Conservation (phyloP, 2,329 filamentous ascomycete genomes). For the Ramularia collo-cygni region DNA sequence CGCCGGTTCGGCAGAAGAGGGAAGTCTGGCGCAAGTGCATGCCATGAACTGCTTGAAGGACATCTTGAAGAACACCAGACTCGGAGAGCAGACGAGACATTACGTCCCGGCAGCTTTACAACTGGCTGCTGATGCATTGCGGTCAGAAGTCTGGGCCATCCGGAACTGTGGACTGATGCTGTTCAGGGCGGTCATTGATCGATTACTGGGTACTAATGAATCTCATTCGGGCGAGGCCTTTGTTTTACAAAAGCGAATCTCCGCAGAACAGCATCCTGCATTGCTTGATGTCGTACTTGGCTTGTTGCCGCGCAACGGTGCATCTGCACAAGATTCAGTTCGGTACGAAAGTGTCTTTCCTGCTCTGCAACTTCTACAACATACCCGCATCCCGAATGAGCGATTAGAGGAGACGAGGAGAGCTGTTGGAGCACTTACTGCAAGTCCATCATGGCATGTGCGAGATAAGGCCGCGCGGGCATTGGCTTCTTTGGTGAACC, state of each 20-base stretch:
- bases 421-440: conserved; percentile 56
- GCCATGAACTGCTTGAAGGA: conserved; percentile 91
- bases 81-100: conserved; percentile 65
- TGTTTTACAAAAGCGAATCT: conserved; percentile 48
- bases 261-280: conserved; percentile 62
- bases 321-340: conserved; percentile 5
- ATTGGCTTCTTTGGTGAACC: conserved; percentile 36
- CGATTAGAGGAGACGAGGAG: conserved; percentile 50
- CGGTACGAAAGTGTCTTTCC: conserved; percentile 66
- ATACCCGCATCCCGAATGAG: conserved; percentile 58
- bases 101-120: conserved; percentile 68
- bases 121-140: conserved; percentile 73
- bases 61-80: conserved; percentile 74
- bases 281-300: conserved; percentile 58
- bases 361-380: conserved; percentile 71
- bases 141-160: conserved; percentile 83
- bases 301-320: conserved; percentile 42
- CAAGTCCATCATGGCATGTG: conserved; percentile 70
- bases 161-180: conserved; percentile 89
- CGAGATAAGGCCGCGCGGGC: conserved; percentile 74
- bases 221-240: conserved; percentile 51
- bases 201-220: conserved; percentile 67
- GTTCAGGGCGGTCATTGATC: conserved; percentile 76
- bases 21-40: conserved; percentile 79
- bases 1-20: conserved; percentile 35